These are phyloP conservation scores for Suillus brevipes DNA, from an alignment of 768 basidiomycete genomes.

Conservation along the genomic window DNA sequence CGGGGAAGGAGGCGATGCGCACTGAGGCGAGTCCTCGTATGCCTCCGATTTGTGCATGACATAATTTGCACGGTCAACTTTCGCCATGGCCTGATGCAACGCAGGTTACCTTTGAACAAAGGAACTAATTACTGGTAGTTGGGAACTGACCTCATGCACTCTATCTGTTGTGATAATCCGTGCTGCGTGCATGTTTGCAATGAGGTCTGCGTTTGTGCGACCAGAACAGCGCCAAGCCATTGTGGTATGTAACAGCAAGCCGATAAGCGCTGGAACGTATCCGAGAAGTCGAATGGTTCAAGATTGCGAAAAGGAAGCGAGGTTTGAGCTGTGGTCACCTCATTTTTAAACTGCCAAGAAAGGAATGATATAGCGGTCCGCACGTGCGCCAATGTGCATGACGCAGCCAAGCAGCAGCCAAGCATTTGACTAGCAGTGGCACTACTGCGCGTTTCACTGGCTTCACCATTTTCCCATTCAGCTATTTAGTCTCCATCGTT, in stretches of 20 bases:
- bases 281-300: background rate
- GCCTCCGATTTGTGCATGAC: slow-evolving; percentile 52
- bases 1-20: slow-evolving; percentile 25
- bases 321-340: no score
- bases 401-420: background rate
- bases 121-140: background rate
- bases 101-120: background rate
- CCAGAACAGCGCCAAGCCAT: slow-evolving; percentile 90
- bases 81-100: slow-evolving; percentile 58
- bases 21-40: slow-evolving; percentile 82
- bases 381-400: background rate
- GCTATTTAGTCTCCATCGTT: slow-evolving; percentile 8
- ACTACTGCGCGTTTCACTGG: background rate
- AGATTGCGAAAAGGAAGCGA: background rate
- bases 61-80: slow-evolving; percentile 71
- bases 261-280: background rate
- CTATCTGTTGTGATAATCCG: slow-evolving; percentile 57
- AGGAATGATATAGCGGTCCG: background rate
- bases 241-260: background rate
- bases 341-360: background rate
- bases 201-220: slow-evolving; percentile 66
- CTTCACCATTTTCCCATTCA: background rate
- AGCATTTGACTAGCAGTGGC: background rate
- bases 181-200: slow-evolving; percentile 59
- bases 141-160: slow-evolving; percentile 52